Evolutionary conservation across 2,329 filamentous ascomycete genomes (phyloP).

Genomic region (Hortaea werneckii): DNA sequence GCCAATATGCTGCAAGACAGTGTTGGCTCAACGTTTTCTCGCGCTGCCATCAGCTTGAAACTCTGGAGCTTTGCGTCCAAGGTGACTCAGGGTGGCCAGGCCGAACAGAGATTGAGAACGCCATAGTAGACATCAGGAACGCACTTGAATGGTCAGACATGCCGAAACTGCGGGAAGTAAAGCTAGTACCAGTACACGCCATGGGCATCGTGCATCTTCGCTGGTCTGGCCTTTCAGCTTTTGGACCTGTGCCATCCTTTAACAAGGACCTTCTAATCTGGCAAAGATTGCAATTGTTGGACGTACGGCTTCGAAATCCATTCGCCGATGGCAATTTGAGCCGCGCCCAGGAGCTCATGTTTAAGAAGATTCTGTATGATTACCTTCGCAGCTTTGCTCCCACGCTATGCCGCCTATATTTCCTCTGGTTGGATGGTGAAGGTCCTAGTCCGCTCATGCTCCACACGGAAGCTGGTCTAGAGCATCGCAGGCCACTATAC

Average conservation of each 20-base stretch:
- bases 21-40: slow-evolving; percentile 15
- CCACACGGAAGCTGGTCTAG: slow-evolving; percentile 10
- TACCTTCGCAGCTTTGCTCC: slow-evolving; percentile 22
- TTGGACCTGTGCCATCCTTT: slow-evolving; percentile 7
- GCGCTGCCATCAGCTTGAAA: slow-evolving; percentile 9
- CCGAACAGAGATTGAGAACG: slow-evolving; percentile 16
- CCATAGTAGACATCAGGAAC: slow-evolving; percentile 17
- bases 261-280: slow-evolving; percentile 9
- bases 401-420: slow-evolving; percentile 17
- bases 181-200: slow-evolving; percentile 18
- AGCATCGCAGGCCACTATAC: slow-evolving; percentile 5
- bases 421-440: slow-evolving; percentile 21
- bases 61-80: slow-evolving; percentile 15
- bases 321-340: slow-evolving; percentile 7
- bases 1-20: slow-evolving; percentile 1
- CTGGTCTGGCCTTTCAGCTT: slow-evolving; percentile 20
- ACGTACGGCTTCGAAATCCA: slow-evolving; percentile 20
- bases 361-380: slow-evolving; percentile 20
- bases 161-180: slow-evolving; percentile 8
- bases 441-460: slow-evolving; percentile 23
- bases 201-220: slow-evolving; percentile 25
- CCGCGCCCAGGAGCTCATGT: slow-evolving; percentile 15
- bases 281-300: slow-evolving; percentile 17
- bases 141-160: slow-evolving; percentile 16
- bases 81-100: slow-evolving; percentile 23